phyloP scores from a whole-genome alignment of 2,329 filamentous ascomycete species.

The Diaporthe longicolla region DNA sequence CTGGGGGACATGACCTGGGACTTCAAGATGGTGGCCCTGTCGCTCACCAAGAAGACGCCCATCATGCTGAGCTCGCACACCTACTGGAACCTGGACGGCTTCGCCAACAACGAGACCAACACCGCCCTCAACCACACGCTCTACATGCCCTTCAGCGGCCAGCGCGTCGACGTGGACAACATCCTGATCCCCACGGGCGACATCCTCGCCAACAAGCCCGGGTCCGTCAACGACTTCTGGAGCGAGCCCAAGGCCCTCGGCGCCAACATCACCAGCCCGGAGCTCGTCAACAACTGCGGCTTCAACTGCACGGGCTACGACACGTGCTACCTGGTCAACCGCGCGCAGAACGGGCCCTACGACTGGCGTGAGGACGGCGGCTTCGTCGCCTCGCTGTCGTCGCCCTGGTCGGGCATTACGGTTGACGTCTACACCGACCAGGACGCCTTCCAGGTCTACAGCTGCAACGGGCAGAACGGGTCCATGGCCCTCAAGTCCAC shows the following conservation, averaged over 20 bases:
- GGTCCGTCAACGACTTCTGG: constrained; percentile 87
- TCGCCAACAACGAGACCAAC: constrained; percentile 78
- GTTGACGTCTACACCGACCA: constrained; percentile 88
- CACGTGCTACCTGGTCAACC: constrained; percentile 79
- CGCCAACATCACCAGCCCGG: constrained; percentile 73
- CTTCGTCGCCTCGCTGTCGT: constrained; percentile 77
- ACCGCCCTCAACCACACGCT: constrained; percentile 79
- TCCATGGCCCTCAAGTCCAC: constrained; percentile 77
- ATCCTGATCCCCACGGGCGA: constrained; percentile 83
- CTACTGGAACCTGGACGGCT: constrained; percentile 89
- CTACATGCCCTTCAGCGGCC: constrained; percentile 79
- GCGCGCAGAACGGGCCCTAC: constrained; percentile 67
- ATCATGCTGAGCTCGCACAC: constrained; percentile 84
- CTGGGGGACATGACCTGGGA: constrained; percentile 77
- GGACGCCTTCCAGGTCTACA: constrained; percentile 90
- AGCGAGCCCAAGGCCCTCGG: constrained; percentile 85
- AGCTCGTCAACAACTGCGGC: constrained; percentile 82
- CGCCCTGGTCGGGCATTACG: constrained; percentile 84
- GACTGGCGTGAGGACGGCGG: constrained; percentile 72
- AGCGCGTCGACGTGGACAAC: constrained; percentile 76
- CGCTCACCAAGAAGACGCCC: constrained; percentile 82
- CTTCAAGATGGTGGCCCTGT: constrained; percentile 78
- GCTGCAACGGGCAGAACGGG: constrained; percentile 83
- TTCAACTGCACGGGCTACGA: constrained; percentile 86
- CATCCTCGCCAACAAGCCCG: constrained; percentile 76